phyloP scores from a whole-genome alignment of 768 basidiomycete species.

The Tephrocybe sp. region DNA sequence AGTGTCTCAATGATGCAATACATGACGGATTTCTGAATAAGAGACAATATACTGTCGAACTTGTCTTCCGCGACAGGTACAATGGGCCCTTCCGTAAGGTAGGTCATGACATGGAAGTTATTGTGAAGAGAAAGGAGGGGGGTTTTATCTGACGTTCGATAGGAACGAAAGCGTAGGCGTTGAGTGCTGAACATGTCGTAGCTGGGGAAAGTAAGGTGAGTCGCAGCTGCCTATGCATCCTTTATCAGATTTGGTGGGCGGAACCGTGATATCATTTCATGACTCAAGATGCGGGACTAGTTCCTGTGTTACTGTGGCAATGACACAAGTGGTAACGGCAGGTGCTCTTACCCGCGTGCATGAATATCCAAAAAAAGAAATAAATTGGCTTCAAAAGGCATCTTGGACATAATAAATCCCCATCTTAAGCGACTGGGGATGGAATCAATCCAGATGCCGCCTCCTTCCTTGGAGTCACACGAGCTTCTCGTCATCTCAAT shows the following conservation, averaged over 20 bases:
- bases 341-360: too few relatives aligned
- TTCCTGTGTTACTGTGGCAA: too few relatives aligned
- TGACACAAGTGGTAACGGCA: too few relatives aligned
- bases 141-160: conserved; percentile 28
- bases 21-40: conserved; percentile 6
- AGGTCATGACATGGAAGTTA: conserved; percentile 23
- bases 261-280: neutral
- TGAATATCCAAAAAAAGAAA: too few relatives aligned
- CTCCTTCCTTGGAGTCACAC: conserved; percentile 24
- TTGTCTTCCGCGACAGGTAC: conserved; percentile 6
- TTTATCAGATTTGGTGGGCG: too few relatives aligned
- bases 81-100: conserved; percentile 10
- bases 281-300: neutral
- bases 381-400: too few relatives aligned
- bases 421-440: too few relatives aligned
- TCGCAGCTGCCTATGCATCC: neutral
- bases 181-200: conserved; percentile 25
- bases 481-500: conserved; percentile 29
- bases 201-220: neutral
- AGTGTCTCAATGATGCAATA: conserved; percentile 17
- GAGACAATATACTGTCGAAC: neutral
- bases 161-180: conserved; percentile 31
- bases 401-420: too few relatives aligned
- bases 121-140: conserved; percentile 26
- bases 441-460: conserved; percentile 14